Conservation (phyloP, 2,329 filamentous ascomycete genomes). For the Dryadomyces sulphureus region DNA sequence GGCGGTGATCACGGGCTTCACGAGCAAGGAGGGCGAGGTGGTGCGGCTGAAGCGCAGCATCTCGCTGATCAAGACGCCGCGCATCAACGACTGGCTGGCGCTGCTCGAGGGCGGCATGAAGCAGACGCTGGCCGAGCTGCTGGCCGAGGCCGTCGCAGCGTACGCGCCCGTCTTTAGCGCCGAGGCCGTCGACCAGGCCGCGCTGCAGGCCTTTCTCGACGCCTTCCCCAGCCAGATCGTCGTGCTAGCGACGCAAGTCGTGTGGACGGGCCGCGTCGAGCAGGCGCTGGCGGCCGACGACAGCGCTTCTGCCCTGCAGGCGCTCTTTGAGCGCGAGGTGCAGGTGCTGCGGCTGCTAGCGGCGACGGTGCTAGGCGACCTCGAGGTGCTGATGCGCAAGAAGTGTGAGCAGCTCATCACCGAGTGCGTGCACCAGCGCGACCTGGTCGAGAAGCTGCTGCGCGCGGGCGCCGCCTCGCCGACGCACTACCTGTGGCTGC, state of each 20-base stretch:
- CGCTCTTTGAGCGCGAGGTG: slow-evolving; percentile 68
- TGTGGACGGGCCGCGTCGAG: slow-evolving; percentile 84
- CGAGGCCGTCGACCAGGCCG: slow-evolving; percentile 51
- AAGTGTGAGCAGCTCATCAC: slow-evolving; percentile 99
- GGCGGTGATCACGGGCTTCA: slow-evolving; percentile 76
- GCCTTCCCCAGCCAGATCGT: slow-evolving; percentile 88
- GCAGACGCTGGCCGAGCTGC: slow-evolving; percentile 74
- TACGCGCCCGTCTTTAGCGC: slow-evolving; percentile 68
- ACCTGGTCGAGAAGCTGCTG: slow-evolving; percentile 78
- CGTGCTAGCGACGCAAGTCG: slow-evolving; percentile 82
- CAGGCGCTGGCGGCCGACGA: slow-evolving; percentile 60
- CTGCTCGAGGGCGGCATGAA: slow-evolving; percentile 91
- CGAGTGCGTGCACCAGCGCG: slow-evolving; percentile 94
- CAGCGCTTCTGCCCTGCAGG: slow-evolving; percentile 37
- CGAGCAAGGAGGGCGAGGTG: slow-evolving; percentile 86
- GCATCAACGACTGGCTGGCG: slow-evolving; percentile 98
- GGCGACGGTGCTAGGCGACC: slow-evolving; percentile 75
- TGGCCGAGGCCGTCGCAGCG: slow-evolving; percentile 71
- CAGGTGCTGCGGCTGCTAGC: slow-evolving; percentile 76
- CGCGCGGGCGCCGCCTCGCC: slow-evolving; percentile 58
- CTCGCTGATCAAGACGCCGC: slow-evolving; percentile 80
- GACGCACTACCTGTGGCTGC: slow-evolving; percentile 79
- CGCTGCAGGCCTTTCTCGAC: slow-evolving; percentile 67
- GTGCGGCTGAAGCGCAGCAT: slow-evolving; percentile 83
- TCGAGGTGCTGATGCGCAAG: slow-evolving; percentile 76